Evolutionary conservation across 1,139 yeast genomes (phyloP), one percentile per base, ranked within the genome.

Genomic region (Geotrichum armillariae): DNA sequence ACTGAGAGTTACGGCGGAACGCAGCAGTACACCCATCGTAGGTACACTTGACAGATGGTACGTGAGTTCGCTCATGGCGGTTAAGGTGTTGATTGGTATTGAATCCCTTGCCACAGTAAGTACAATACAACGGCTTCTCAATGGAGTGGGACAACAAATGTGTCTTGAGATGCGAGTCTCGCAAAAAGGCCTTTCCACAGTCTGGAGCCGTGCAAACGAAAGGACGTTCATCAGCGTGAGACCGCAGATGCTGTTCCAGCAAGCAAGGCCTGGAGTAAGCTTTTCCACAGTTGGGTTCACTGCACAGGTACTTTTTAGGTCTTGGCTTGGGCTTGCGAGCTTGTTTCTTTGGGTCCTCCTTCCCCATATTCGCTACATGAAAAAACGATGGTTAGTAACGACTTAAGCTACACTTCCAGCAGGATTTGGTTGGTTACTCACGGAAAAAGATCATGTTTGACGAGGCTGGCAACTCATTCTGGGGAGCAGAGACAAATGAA

Each of bases 201-300:
- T 69, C 74, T 7, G 67, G 64, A 3, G 59, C 53, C 0, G 70
- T 59, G 64, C 99, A 93, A 43, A 64, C 64, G 63, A 81, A 91
- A 0, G 96, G 96, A 49, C 95, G 73, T 47, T 84, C 83, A 52
- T 88, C 87, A 1, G 86, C 78, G 63, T 93, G 99, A 0, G 87
- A 69, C 33, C 94, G 72, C 58, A 59, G 47, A 75, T 75, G 99
- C 61, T 89, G 96, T 37, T 85, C 87, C 45, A 93, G 70, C 25
- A 89, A 73, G 8, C 95, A 84, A 0, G 98, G 98, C 51, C 91
- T 76, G 11, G 86, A 72, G 63, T 89, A 93, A 0, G 87, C 78
- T 65, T 89, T 91, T 35, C 69, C 77, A 62, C 99, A 93, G 2
- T 79, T 83, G 3, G 74, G 77, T 55, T 72, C 76, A 27, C 77